phyloP scores from a whole-genome alignment of 768 basidiomycete species.

The Strobilomyces confusus region DNA sequence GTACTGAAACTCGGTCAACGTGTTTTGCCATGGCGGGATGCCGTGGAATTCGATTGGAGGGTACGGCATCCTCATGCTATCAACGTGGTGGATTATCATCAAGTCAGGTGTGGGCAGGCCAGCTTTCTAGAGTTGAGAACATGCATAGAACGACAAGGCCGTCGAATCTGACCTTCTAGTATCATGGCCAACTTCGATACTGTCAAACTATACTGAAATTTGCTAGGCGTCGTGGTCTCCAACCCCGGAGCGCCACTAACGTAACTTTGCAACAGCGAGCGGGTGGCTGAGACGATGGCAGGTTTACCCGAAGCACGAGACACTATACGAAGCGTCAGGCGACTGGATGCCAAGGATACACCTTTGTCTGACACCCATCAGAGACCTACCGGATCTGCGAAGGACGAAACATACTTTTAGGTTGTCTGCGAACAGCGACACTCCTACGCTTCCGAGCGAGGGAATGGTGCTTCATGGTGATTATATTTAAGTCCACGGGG shows the following conservation, averaged over 20 bases:
- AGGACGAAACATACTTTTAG: conserved; percentile 18
- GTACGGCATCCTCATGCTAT: conserved; percentile 32
- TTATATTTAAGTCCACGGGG: conserved; percentile 12
- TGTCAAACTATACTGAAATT: conserved; percentile 33
- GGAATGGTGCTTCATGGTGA: conserved; percentile 19
- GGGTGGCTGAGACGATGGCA: conserved; percentile 56
- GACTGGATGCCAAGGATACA: conserved; percentile 9
- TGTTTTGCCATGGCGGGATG: conserved; percentile 85
- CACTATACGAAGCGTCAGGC: conserved; percentile 50
- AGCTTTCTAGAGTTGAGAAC: conserved; percentile 39
- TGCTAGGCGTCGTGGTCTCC: not conserved
- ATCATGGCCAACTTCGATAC: conserved; percentile 44
- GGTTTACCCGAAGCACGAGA: conserved; percentile 62
- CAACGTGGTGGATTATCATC: conserved; percentile 66
- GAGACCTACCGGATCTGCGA: not conserved
- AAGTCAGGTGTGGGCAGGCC: conserved; percentile 69
- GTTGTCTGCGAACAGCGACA: conserved; percentile 23
- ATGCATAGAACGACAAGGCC: conserved; percentile 1
- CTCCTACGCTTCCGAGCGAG: conserved; percentile 21
- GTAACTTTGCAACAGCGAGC: conserved; percentile 36
- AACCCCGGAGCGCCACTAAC: conserved; percentile 1
- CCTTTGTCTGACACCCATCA: conserved; percentile 14
- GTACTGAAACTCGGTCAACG: conserved; percentile 77
- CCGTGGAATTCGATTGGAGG: conserved; percentile 64
- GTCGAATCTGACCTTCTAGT: conserved; percentile 52